Conservation (phyloP, 2,329 filamentous ascomycete genomes). For the Aspergillus ruber region DNA sequence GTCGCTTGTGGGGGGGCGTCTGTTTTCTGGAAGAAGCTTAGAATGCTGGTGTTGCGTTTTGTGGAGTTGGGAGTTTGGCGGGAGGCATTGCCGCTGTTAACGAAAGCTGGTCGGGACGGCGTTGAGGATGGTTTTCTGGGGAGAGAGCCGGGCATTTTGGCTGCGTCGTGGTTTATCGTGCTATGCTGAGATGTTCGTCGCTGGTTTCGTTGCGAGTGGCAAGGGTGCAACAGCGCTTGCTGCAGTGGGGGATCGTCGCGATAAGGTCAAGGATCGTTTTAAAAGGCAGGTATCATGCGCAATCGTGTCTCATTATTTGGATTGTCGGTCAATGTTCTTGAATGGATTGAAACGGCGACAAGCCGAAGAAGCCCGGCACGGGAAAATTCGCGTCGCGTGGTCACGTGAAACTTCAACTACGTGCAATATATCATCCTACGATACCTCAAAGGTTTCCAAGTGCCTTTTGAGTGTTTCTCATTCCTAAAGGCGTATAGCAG, state of each 20-base stretch:
- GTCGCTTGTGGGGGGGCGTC: conserved; percentile 48
- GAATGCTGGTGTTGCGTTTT: conserved; percentile 56
- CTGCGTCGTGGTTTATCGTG: not conserved
- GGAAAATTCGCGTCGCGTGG: no score
- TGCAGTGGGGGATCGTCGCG: not conserved
- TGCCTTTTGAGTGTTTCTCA: no score
- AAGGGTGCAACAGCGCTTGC: not conserved
- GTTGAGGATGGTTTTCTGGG: conserved; percentile 19
- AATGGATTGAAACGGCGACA: no score
- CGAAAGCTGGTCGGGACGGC: conserved; percentile 13
- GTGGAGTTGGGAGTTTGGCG: conserved; percentile 5
- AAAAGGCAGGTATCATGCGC: no score
- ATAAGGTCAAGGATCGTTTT: no score
- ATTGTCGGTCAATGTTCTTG: no score
- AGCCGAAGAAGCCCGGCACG: no score
- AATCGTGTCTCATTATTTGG: no score
- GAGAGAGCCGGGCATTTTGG: conserved; percentile 19
- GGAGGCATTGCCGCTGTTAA: conserved; percentile 5
- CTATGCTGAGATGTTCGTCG: not conserved
- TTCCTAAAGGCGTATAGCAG: no score
- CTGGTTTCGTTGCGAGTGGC: not conserved
- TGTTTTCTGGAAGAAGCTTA: conserved; percentile 69
- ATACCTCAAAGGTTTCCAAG: no score
- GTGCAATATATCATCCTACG: no score
- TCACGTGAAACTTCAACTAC: no score